These are phyloP conservation scores for Phaeoacremonium minimum DNA, from an alignment of 2,329 filamentous ascomycete genomes.

Conservation along the genomic window DNA sequence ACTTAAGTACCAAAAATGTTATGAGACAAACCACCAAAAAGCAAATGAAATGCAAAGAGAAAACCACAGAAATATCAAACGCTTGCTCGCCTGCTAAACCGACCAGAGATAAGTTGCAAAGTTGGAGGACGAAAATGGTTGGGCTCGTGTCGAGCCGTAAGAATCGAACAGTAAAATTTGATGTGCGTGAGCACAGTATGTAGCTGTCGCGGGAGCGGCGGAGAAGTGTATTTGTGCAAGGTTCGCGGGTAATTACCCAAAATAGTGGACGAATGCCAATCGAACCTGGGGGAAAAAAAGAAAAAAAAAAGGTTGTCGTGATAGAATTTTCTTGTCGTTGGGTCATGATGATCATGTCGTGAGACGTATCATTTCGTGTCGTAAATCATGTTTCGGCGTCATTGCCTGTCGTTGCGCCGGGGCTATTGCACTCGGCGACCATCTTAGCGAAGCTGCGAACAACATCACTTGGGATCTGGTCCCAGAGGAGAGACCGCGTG, in stretches of 20 bases:
- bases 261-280: too few species aligned
- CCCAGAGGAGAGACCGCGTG: constrained; percentile 88
- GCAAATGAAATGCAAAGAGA: constrained; percentile 10
- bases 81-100: constrained; percentile 33
- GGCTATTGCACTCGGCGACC: constrained; percentile 68
- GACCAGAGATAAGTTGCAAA: background rate
- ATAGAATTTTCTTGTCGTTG: background rate
- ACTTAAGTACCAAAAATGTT: background rate
- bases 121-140: background rate
- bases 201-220: background rate
- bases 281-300: constrained; percentile 10
- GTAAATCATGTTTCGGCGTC: constrained; percentile 31
- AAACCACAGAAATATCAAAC: constrained; percentile 21
- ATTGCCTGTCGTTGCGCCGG: constrained; percentile 27
- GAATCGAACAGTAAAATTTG: background rate
- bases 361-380: constrained; percentile 15
- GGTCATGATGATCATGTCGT: constrained; percentile 11
- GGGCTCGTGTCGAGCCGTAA: background rate
- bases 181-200: background rate
- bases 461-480: constrained; percentile 87
- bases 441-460: constrained; percentile 90
- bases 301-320: constrained; percentile 9
- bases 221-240: background rate
- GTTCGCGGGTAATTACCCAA: too few species aligned
- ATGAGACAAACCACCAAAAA: constrained; percentile 16